A percentile compares a stretch with the other conserved stretches of the same genome.
Evolutionary conservation across 176 grass and related monocot genomes (phyloP).

Genomic region (Ananas comosus): DNA sequence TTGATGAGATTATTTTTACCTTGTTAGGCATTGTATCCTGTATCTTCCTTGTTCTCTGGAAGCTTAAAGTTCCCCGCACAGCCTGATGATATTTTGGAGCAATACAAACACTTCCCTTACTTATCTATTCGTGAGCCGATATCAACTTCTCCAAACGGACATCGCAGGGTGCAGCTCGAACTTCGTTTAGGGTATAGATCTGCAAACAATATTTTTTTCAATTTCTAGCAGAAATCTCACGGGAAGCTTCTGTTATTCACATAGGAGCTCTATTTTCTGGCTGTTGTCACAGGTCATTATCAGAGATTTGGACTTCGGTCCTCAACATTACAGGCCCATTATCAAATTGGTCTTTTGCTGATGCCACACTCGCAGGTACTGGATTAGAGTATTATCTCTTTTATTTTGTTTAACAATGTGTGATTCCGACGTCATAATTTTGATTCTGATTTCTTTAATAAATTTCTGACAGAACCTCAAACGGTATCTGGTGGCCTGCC

Average conservation of each 20-base stretch:
- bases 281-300: conserved; percentile 58
- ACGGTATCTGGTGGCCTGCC: conserved; percentile 59
- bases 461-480: conserved; percentile 49
- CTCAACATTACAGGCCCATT: conserved; percentile 90
- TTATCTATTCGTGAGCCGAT: conserved; percentile 37
- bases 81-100: conserved; percentile 53
- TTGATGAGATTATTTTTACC: conserved; percentile 7
- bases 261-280: conserved; percentile 1
- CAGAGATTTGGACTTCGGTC: conserved; percentile 67
- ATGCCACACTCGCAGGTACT: conserved; percentile 59
- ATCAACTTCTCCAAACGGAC: conserved; percentile 30
- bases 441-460: conserved; percentile 7
- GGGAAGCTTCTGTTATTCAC: conserved; percentile 5
- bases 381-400: conserved; percentile 9
- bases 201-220: neutral
- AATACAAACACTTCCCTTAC: conserved; percentile 52
- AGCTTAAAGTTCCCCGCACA: conserved; percentile 62
- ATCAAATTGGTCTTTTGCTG: conserved; percentile 95
- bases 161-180: conserved; percentile 63
- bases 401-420: conserved; percentile 11
- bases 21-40: conserved; percentile 74
- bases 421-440: conserved; percentile 7
- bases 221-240: conserved; percentile 7
- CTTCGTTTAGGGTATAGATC: conserved; percentile 69
- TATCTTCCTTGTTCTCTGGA: conserved; percentile 83